These are phyloP conservation scores for Eucalyptus curtisii DNA, from an alignment of 345 rosid species.

Conservation along the genomic window DNA sequence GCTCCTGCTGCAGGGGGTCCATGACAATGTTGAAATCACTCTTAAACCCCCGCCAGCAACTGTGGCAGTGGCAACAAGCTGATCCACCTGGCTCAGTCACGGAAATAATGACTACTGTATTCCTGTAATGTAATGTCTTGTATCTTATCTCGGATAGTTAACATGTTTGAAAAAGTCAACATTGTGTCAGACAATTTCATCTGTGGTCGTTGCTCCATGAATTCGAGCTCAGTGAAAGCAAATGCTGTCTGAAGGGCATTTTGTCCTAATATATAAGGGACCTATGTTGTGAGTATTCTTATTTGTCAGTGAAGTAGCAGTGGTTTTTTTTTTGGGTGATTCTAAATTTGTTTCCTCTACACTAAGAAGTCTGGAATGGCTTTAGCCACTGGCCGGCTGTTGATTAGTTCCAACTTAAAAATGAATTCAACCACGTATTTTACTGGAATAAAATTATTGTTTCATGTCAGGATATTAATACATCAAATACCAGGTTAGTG, in stretches of 20 bases:
- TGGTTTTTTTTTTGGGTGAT: not conserved
- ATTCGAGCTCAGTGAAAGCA: not conserved
- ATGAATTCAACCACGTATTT: not conserved
- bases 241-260: not conserved
- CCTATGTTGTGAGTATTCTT: not conserved
- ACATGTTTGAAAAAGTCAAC: not conserved
- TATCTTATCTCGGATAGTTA: not conserved
- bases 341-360: not conserved
- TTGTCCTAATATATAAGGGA: not conserved
- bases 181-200: not conserved
- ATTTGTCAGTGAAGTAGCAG: not conserved
- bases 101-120: not conserved
- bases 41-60: constrained; percentile 43
- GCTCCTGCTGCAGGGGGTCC: constrained; percentile 87
- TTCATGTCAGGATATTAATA: not conserved
- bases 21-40: constrained; percentile 72
- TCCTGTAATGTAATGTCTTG: not conserved
- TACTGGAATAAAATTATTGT: not conserved
- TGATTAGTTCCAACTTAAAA: not conserved
- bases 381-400: not conserved
- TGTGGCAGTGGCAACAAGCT: not conserved
- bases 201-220: not conserved
- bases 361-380: not conserved
- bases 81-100: not conserved
- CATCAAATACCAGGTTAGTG: not conserved